Conservation (phyloP, 176 grass and related monocot genomes). For the Lolium perenne region DNA sequence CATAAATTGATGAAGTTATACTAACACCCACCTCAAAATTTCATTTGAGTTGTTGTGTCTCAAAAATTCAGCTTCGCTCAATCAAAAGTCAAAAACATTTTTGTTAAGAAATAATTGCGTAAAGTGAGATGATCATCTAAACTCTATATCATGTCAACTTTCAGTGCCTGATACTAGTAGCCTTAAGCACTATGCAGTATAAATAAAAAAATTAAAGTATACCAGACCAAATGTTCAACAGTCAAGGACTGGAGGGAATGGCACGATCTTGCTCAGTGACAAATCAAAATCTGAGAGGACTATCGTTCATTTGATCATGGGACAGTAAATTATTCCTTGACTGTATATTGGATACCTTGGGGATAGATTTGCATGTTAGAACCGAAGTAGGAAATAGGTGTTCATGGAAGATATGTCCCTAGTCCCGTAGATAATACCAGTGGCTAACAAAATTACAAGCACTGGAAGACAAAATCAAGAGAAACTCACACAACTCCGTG, state of each 20-base stretch:
- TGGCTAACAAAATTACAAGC: background rate
- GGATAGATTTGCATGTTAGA: background rate
- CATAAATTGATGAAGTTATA: background rate
- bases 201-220: background rate
- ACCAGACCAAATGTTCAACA: background rate
- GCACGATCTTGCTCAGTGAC: background rate
- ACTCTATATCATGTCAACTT: slow-evolving; percentile 3
- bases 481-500: background rate
- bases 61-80: background rate
- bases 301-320: background rate
- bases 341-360: background rate
- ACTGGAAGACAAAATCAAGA: background rate
- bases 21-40: slow-evolving; percentile 9
- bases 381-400: background rate
- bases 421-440: background rate
- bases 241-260: background rate
- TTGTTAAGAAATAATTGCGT: background rate
- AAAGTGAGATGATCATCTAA: background rate
- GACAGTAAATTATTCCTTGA: background rate
- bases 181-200: background rate
- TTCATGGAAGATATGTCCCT: background rate
- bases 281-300: background rate
- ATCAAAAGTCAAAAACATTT: slow-evolving; percentile 12
- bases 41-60: slow-evolving; percentile 16
- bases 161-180: background rate